phyloP scores from a whole-genome alignment of 352 stramenopile species.

The Pythium biforme region DNA sequence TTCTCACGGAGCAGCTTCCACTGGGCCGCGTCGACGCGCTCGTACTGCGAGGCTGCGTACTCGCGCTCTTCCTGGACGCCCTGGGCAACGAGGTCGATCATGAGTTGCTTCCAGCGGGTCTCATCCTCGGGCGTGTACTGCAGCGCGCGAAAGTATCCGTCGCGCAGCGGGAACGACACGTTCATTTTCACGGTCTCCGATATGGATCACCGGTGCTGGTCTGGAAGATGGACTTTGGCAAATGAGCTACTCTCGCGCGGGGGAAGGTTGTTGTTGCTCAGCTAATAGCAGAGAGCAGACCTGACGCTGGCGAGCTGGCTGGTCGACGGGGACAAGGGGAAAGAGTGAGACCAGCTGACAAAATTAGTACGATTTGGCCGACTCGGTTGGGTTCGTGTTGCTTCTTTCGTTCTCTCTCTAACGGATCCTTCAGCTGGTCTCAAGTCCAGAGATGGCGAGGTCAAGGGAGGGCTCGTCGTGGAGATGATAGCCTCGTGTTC shows the following conservation, averaged over 20 bases:
- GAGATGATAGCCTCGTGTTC: too few relatives aligned
- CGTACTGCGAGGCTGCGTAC: slow-evolving; percentile 9
- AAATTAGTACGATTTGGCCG: too few relatives aligned
- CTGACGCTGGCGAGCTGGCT: too few relatives aligned
- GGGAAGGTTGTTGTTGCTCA: too few relatives aligned
- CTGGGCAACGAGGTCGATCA: slow-evolving; percentile 15
- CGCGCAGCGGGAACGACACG: slow-evolving; percentile 26
- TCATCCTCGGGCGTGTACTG: slow-evolving; percentile 15
- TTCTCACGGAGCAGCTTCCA: slow-evolving; percentile 26
- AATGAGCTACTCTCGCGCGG: too few relatives aligned
- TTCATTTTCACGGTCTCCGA: slow-evolving; percentile 22
- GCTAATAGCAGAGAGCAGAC: too few relatives aligned
- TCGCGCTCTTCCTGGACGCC: slow-evolving; percentile 14
- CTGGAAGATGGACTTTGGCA: too few relatives aligned
- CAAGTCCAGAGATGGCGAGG: too few relatives aligned
- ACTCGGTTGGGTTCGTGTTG: neutral
- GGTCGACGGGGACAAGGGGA: too few relatives aligned
- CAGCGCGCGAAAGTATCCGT: slow-evolving; percentile 26
- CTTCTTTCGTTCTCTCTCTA: neutral
- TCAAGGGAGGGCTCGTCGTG: too few relatives aligned
- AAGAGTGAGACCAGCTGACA: too few relatives aligned
- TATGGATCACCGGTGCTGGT: neutral
- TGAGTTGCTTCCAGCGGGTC: slow-evolving; percentile 16
- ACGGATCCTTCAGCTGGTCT: neutral
- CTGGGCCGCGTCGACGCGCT: neutral